Evolutionary conservation across 345 rosid species (phyloP).

Genomic region (Syzygium aromaticum): DNA sequence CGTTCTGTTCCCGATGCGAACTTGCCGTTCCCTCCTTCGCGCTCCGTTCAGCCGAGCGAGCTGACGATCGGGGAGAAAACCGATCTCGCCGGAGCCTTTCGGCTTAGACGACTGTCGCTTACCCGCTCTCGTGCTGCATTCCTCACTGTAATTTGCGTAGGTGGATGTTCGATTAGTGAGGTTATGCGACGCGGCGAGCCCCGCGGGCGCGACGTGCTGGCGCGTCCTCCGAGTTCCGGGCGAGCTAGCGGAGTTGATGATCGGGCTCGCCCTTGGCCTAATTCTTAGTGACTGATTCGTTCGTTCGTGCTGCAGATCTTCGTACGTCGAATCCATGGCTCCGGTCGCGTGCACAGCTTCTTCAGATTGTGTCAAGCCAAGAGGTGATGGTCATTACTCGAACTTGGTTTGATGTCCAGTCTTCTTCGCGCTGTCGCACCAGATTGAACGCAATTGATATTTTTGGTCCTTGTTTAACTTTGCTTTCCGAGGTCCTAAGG

Average conservation of each 20-base stretch:
- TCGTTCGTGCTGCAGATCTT: slow-evolving; percentile 15
- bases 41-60: background rate
- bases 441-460: background rate
- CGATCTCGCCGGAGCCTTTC: background rate
- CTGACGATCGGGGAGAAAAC: background rate
- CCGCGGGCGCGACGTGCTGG: background rate
- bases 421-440: background rate
- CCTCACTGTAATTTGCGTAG: fast-evolving
- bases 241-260: background rate
- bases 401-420: background rate
- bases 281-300: background rate
- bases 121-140: background rate
- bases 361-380: slow-evolving; percentile 56
- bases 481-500: background rate
- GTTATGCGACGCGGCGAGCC: background rate
- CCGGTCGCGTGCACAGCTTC: slow-evolving; percentile 23
- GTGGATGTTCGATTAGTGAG: background rate
- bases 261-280: background rate
- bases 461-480: background rate
- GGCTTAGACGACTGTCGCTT: background rate
- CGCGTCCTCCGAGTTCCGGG: background rate
- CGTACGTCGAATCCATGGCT: slow-evolving; percentile 35
- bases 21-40: background rate
- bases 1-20: background rate
- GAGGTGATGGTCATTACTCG: slow-evolving; percentile 33